Evolutionary conservation across 768 basidiomycete genomes (phyloP).

Genomic region (Lanmaoa pseudosensibilis): DNA sequence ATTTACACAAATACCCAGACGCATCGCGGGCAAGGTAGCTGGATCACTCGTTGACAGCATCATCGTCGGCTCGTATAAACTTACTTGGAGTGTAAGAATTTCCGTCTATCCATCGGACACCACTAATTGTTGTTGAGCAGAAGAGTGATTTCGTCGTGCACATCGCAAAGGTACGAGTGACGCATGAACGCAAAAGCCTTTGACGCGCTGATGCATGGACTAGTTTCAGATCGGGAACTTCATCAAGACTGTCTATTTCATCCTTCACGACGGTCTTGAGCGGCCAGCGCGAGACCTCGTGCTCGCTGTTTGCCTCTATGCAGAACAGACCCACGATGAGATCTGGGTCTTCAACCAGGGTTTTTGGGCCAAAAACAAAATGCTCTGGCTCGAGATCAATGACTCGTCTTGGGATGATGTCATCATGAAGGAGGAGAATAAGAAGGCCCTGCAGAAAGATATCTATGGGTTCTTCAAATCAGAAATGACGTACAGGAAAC

Average conservation of each 20-base stretch:
- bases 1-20: constrained; percentile 51
- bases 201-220: neutral
- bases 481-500: constrained; percentile 66
- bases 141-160: constrained; percentile 58
- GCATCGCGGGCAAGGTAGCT: constrained; percentile 36
- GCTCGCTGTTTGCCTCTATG: constrained; percentile 51
- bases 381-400: constrained; percentile 61
- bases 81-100: constrained; percentile 57
- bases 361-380: constrained; percentile 61
- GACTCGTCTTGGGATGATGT: constrained; percentile 74
- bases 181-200: neutral
- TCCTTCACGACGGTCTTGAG: constrained; percentile 63
- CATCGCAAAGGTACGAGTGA: constrained; percentile 43
- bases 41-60: constrained; percentile 56
- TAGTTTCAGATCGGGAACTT: constrained; percentile 34
- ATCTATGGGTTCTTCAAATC: constrained; percentile 80
- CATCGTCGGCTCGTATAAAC: constrained; percentile 53
- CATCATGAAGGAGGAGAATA: constrained; percentile 68
- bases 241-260: constrained; percentile 39
- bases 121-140: constrained; percentile 33
- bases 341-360: constrained; percentile 78
- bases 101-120: neutral
- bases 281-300: constrained; percentile 52
- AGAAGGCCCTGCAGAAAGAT: constrained; percentile 67
- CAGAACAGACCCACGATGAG: constrained; percentile 59